Percentiles rank a stretch among this genome's conserved stretches.
Evolutionary conservation across 257 asterid species (phyloP).

Genomic region (Nicotiana undulata): DNA sequence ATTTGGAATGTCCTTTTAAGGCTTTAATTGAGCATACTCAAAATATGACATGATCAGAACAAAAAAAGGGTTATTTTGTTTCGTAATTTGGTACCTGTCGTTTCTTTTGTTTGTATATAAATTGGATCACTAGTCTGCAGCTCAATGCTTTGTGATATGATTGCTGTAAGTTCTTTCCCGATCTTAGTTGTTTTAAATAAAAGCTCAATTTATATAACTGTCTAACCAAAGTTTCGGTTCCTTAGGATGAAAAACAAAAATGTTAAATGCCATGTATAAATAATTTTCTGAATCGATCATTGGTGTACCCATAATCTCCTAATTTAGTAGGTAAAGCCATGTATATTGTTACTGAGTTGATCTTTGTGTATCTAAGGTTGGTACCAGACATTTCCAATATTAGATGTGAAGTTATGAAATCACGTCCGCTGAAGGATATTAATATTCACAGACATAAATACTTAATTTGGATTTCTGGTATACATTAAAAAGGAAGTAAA

Average conservation of each 20-base stretch:
- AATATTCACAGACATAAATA: not conserved
- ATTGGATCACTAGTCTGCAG: not conserved
- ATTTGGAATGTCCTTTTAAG: not conserved
- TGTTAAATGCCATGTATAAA: not conserved
- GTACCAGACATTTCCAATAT: not conserved
- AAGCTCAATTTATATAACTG: not conserved
- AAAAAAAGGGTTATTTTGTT: not conserved
- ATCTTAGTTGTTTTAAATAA: not conserved
- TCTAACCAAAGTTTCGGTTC: not conserved
- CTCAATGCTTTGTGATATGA: not conserved
- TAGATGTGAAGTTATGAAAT: not conserved
- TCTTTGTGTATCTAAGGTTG: not conserved
- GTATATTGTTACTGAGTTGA: not conserved
- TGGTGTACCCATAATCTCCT: not conserved
- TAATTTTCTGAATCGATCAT: not conserved
- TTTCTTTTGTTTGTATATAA: not conserved
- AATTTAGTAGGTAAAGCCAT: not conserved
- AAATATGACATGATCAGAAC: not conserved
- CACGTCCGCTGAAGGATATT: not conserved
- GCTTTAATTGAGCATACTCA: not conserved
- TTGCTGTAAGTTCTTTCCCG: not conserved
- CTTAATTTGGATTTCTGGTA: not conserved
- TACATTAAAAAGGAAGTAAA: not conserved
- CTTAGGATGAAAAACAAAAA: not conserved
- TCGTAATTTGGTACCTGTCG: not conserved